Percentiles rank a stretch among this genome's conserved stretches.
These are phyloP conservation scores for Cercophora scortea DNA, from an alignment of 495 filamentous ascomycete genomes.

Conservation along the genomic window DNA sequence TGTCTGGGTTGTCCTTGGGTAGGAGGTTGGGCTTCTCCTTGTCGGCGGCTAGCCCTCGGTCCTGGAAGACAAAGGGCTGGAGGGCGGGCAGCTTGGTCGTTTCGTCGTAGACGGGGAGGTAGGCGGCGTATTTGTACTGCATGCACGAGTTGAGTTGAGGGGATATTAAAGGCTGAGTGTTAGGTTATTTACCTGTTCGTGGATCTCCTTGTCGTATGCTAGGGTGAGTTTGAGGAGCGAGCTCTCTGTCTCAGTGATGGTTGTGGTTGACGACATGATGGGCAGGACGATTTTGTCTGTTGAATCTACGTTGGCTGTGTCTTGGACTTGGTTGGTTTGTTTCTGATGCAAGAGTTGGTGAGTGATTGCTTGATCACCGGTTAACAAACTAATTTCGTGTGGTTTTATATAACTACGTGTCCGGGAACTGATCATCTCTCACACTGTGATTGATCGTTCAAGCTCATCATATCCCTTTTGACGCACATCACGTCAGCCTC, in stretches of 20 bases:
- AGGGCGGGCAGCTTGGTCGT: constrained; percentile 50
- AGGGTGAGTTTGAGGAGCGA: constrained; percentile 11
- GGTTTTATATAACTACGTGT: background rate
- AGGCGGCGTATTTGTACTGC: constrained; percentile 50
- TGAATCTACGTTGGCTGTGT: too few relatives aligned
- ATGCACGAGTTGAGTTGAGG: background rate
- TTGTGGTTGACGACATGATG: background rate
- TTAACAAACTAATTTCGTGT: background rate
- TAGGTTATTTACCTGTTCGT: constrained; percentile 8
- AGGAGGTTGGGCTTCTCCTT: constrained; percentile 53
- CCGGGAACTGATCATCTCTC: background rate
- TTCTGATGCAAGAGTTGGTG: too few relatives aligned
- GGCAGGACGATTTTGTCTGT: too few relatives aligned
- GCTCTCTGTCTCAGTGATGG: constrained; percentile 6
- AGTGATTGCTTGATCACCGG: too few relatives aligned
- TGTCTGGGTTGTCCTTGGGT: constrained; percentile 21
- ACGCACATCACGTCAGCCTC: constrained; percentile 11
- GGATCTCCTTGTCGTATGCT: constrained; percentile 14
- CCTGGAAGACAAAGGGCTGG: constrained; percentile 49
- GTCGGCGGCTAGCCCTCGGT: constrained; percentile 51
- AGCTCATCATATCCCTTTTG: too few relatives aligned
- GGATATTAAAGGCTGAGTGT: background rate
- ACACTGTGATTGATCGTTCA: background rate
- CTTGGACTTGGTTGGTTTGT: too few relatives aligned
- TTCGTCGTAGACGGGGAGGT: constrained; percentile 59